These are phyloP conservation scores for Quercus lobata DNA, from an alignment of 331 rosid genomes.

Conservation along the genomic window DNA sequence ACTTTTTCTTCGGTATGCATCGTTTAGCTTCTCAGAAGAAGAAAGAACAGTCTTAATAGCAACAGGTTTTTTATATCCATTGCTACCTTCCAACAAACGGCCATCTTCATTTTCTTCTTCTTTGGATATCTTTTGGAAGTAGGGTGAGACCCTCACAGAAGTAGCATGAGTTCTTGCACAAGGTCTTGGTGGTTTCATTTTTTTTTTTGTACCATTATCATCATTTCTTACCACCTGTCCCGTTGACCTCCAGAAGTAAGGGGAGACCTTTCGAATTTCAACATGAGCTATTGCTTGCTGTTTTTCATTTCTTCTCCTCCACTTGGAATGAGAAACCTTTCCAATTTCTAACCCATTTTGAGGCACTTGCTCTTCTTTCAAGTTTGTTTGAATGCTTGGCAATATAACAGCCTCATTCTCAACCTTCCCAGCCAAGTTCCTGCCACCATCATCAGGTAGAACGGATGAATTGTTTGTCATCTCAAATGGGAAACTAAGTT, in stretches of 20 bases:
- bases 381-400: too few species aligned
- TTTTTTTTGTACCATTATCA: neutral
- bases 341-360: too few species aligned
- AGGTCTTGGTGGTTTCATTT: neutral
- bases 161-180: neutral
- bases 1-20: constrained; percentile 46
- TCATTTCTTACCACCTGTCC: neutral
- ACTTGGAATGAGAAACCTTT: too few species aligned
- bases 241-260: neutral
- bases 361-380: too few species aligned
- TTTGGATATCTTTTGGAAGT: constrained; percentile 2
- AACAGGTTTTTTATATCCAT: neutral
- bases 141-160: constrained; percentile 13
- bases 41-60: neutral
- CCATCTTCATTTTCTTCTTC: neutral
- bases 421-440: too few species aligned
- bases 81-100: neutral
- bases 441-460: too few species aligned
- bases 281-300: neutral
- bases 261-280: constrained; percentile 1
- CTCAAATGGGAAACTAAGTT: neutral
- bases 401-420: too few species aligned
- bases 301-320: neutral
- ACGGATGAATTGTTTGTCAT: too few species aligned
- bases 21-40: constrained; percentile 19